Evolutionary conservation across 2,329 filamentous ascomycete species (phyloP), one percentile per base, ranked within the genome.

Genomic region (Penicillium sp.): DNA sequence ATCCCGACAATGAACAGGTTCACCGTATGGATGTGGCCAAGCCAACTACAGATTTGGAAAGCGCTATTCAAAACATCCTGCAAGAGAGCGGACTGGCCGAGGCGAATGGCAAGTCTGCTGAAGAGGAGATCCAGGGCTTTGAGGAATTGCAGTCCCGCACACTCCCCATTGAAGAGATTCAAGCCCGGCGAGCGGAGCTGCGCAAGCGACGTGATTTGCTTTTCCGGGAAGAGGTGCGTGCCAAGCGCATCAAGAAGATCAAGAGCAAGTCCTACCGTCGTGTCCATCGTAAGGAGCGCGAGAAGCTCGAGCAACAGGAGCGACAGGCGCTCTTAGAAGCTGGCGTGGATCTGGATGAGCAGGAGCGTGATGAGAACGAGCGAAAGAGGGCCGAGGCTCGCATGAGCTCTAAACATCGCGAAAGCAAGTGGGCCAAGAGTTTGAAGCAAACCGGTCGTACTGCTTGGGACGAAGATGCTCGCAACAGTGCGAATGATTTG

Each of bases 191-290:
- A 48, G 83, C 85, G 42, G 83, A 91, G 64, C 80, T 92, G 49
- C 84, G 93, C 10, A 84, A 84, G 67, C 84, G 88, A 55, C 81
- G 93, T 58, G 92, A 97, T 62, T 74, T 95, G 6, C 80, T 92
- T 57, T 95, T 95, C 61, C 81, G 91, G 9, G 92, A 97, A 71
- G 87, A 95, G 64, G 85, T 90, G 38, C 86, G 90, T 49, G 82
- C 90, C 6, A 95, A 91, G 72, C 86, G 93, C 23, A 89, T 98
- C 72, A 95, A 96, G 75, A 97, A 97, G 77, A 98, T 98, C 75
- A 98, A 98, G 78, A 95, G 88, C 67, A 98, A 96, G 70, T 82
- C 90, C 0, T 98, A 95, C 67, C 88, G 92, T 47, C 86, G 91
- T 39, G 86, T 97, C 12, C 92, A 97, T 71, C 84, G 92, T 32